Evolutionary conservation across 441 rosid species (phyloP).

Genomic region (Pelargonium fulgidum): DNA sequence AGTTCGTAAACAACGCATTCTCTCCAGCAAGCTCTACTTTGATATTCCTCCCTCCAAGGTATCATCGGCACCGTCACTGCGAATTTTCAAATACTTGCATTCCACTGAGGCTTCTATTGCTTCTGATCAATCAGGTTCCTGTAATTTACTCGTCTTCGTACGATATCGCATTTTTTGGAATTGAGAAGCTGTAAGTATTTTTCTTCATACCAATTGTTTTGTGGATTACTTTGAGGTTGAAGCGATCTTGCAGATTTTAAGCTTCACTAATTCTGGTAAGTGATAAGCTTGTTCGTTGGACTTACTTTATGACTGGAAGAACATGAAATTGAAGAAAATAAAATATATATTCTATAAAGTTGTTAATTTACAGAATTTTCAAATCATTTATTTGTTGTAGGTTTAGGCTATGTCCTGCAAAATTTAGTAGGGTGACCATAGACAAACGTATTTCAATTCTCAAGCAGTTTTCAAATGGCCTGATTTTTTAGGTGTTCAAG

Average conservation of each 20-base stretch:
- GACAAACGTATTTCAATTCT: too few relatives aligned
- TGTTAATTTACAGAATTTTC: too few relatives aligned
- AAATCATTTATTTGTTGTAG: too few relatives aligned
- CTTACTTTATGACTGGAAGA: too few relatives aligned
- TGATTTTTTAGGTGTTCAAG: too few relatives aligned
- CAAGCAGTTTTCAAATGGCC: too few relatives aligned
- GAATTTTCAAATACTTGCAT: neutral
- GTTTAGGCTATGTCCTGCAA: too few relatives aligned
- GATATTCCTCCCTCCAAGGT: constrained; percentile 54
- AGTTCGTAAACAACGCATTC: constrained; percentile 52
- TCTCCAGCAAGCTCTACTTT: constrained; percentile 71
- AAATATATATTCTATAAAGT: too few relatives aligned
- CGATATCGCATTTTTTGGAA: neutral
- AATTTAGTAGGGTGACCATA: too few relatives aligned
- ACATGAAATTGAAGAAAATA: too few relatives aligned
- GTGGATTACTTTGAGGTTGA: neutral
- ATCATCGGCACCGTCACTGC: neutral
- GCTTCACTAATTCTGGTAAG: neutral
- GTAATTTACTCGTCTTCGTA: neutral
- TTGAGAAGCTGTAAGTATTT: neutral
- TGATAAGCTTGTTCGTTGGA: too few relatives aligned
- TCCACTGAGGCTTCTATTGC: neutral
- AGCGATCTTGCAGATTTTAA: neutral
- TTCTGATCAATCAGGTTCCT: constrained; percentile 4
- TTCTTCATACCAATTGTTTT: neutral